Conservation (phyloP, 495 filamentous ascomycete genomes). For the Letharia lupina region DNA sequence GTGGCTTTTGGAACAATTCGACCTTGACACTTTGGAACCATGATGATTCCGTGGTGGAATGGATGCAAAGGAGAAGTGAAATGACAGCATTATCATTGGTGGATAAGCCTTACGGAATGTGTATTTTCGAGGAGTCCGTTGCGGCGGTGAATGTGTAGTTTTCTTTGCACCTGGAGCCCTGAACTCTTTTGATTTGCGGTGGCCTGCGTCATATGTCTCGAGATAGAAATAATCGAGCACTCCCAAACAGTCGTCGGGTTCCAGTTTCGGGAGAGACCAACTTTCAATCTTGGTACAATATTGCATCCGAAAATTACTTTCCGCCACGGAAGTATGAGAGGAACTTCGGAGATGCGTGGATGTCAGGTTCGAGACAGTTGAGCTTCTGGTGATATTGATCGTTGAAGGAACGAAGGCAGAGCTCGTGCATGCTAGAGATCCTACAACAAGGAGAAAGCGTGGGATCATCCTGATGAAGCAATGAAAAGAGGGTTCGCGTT, state of each 20-base stretch:
- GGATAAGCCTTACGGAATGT: background rate
- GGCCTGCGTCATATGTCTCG: background rate
- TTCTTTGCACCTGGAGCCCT: background rate
- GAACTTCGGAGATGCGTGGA: background rate
- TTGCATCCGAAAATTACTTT: background rate
- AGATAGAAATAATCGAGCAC: background rate
- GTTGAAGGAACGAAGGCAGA: background rate
- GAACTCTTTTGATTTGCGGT: background rate
- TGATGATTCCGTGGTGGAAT: background rate
- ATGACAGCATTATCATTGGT: background rate
- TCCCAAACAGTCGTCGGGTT: background rate
- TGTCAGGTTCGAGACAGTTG: background rate
- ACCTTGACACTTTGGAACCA: background rate
- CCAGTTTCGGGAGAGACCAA: background rate
- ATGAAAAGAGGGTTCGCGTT: background rate
- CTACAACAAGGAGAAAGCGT: background rate
- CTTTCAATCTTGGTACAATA: background rate
- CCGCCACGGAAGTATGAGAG: background rate
- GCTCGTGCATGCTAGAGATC: background rate
- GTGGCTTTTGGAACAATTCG: background rate
- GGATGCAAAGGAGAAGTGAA: background rate
- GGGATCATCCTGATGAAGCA: background rate
- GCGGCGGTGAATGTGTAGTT: rapidly evolving
- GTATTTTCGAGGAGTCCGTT: background rate
- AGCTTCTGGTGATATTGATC: background rate